These are phyloP conservation scores for Acer campestre DNA, from an alignment of 345 rosid genomes.

Conservation along the genomic window DNA sequence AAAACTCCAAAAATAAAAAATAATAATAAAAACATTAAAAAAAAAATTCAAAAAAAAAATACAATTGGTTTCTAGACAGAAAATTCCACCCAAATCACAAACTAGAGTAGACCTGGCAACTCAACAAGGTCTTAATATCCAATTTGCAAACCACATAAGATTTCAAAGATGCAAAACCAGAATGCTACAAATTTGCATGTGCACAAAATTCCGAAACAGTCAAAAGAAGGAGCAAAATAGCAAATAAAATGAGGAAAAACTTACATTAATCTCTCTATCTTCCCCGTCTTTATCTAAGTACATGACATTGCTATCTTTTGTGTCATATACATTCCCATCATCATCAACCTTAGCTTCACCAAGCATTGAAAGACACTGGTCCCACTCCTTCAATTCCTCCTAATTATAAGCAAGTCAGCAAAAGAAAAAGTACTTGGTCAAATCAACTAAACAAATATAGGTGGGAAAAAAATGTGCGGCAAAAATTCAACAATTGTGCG, in stretches of 20 bases:
- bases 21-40: too few species aligned
- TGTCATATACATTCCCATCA: slow-evolving; percentile 70
- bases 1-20: too few species aligned
- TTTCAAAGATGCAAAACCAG: not conserved
- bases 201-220: not conserved
- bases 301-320: slow-evolving; percentile 61
- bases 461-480: not conserved
- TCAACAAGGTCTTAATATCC: not conserved
- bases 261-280: slow-evolving; percentile 91
- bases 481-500: not conserved
- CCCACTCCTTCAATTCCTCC: slow-evolving; percentile 99
- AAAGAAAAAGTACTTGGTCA: not conserved
- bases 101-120: not conserved
- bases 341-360: slow-evolving; percentile 94
- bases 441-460: not conserved
- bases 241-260: slow-evolving; percentile 8
- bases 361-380: slow-evolving; percentile 84
- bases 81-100: too few species aligned
- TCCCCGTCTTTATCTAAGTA: slow-evolving; percentile 91
- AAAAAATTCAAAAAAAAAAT: too few species aligned
- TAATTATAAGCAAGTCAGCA: slow-evolving; percentile 25
- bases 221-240: not conserved
- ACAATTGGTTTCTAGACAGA: too few species aligned
- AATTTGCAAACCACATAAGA: not conserved
- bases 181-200: not conserved